Percentiles rank a stretch among this genome's conserved stretches.
These are phyloP conservation scores for Pythium sp. DNA, from an alignment of 352 stramenopile species.

Conservation along the genomic window DNA sequence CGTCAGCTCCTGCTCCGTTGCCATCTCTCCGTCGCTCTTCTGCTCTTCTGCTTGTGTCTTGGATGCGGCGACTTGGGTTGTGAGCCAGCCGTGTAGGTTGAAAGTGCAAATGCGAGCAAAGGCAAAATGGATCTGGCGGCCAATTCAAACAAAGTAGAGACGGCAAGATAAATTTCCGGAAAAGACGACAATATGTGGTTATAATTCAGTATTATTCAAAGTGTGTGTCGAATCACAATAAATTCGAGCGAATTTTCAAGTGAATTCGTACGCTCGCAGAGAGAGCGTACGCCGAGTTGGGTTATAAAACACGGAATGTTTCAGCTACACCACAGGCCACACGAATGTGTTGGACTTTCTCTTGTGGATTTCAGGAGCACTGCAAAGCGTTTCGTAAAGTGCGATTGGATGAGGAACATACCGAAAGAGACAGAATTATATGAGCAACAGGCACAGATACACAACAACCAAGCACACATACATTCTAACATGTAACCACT, in stretches of 20 bases:
- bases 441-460: background rate
- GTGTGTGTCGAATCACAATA: background rate
- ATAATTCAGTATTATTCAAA: background rate
- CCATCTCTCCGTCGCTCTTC: conserved; percentile 20
- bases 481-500: background rate
- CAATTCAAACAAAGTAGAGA: background rate
- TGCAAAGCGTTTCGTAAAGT: background rate
- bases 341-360: conserved; percentile 2
- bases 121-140: background rate
- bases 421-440: background rate
- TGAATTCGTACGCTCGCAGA: background rate
- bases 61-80: background rate
- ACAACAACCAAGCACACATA: background rate
- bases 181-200: background rate
- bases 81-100: background rate
- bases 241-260: background rate
- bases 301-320: background rate
- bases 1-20: conserved; percentile 54
- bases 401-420: background rate
- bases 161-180: background rate
- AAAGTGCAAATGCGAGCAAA: background rate
- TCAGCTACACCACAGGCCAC: background rate
- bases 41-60: conserved; percentile 1
- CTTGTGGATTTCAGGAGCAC: background rate
- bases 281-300: background rate